phyloP scores from a whole-genome alignment of 164 flowering plant genomes.

The Brasenia schreberi region DNA sequence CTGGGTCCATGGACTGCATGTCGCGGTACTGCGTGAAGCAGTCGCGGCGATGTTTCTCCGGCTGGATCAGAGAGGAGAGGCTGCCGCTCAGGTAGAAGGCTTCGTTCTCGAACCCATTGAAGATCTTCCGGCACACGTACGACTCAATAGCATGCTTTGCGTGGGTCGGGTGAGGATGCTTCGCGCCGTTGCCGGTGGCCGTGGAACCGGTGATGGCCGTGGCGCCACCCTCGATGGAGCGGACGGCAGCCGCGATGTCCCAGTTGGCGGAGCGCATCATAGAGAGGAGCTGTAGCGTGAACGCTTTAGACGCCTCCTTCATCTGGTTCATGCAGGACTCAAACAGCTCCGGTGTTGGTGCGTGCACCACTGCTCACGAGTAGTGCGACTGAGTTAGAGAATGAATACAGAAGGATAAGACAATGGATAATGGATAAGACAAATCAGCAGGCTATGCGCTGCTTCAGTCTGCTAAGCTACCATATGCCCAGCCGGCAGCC shows the following conservation, averaged over 20 bases:
- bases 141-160: conserved; percentile 83
- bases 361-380: conserved; percentile 17
- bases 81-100: conserved; percentile 93
- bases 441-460: no score
- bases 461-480: no score
- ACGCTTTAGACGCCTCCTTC: conserved; percentile 57
- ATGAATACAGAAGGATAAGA: no score
- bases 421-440: no score
- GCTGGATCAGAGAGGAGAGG: conserved; percentile 68
- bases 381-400: no score
- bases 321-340: conserved; percentile 53
- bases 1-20: conserved; percentile 87
- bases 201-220: conserved; percentile 3
- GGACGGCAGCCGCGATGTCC: conserved; percentile 83
- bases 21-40: conserved; percentile 69
- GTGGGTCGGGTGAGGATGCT: conserved; percentile 22
- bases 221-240: conserved; percentile 58
- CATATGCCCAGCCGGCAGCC: no score
- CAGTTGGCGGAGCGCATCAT: conserved; percentile 85
- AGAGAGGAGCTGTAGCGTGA: conserved; percentile 61
- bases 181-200: conserved; percentile 11
- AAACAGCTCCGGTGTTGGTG: conserved; percentile 57
- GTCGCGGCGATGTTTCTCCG: conserved; percentile 65
- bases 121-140: conserved; percentile 55
- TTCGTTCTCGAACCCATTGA: conserved; percentile 91